These are phyloP conservation scores for Magnolia kwangsiensis DNA, from an alignment of 164 flowering plant genomes.

Conservation along the genomic window DNA sequence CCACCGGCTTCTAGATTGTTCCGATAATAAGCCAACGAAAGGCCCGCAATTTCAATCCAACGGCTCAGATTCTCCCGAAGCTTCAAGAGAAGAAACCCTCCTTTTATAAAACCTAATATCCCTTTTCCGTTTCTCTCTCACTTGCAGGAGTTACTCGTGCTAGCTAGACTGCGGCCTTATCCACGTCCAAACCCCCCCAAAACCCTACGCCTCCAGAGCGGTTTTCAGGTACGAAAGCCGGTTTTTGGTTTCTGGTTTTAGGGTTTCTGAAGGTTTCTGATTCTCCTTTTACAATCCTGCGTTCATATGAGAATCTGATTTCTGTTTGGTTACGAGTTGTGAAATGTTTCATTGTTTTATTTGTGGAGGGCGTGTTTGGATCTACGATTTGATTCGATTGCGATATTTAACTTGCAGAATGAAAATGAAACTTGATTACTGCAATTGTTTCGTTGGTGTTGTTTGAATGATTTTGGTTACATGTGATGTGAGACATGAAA, in stretches of 20 bases:
- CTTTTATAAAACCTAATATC: conserved; percentile 6
- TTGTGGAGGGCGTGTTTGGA: not conserved
- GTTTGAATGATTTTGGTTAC: too few species aligned
- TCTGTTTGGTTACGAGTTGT: not conserved
- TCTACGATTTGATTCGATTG: too few species aligned
- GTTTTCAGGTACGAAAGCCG: not conserved
- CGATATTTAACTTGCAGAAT: too few species aligned
- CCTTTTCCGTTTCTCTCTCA: not conserved
- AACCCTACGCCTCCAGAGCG: not conserved
- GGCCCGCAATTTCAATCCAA: conserved; percentile 10
- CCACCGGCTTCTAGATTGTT: conserved; percentile 22
- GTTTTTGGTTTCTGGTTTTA: not conserved
- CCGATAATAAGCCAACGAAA: not conserved
- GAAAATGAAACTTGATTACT: too few species aligned
- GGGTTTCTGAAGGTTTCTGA: not conserved
- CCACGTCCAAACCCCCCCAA: conserved; percentile 9
- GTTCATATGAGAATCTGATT: not conserved
- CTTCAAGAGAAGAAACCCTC: conserved; percentile 11
- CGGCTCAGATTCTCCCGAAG: conserved; percentile 19
- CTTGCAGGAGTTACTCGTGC: not conserved
- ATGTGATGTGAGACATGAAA: too few species aligned
- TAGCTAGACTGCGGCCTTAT: not conserved
- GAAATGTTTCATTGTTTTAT: not conserved
- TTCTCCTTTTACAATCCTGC: not conserved
- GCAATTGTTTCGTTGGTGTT: too few species aligned